phyloP scores from a whole-genome alignment of 2,329 filamentous ascomycete genomes.

The Botrytis hyacinthi region DNA sequence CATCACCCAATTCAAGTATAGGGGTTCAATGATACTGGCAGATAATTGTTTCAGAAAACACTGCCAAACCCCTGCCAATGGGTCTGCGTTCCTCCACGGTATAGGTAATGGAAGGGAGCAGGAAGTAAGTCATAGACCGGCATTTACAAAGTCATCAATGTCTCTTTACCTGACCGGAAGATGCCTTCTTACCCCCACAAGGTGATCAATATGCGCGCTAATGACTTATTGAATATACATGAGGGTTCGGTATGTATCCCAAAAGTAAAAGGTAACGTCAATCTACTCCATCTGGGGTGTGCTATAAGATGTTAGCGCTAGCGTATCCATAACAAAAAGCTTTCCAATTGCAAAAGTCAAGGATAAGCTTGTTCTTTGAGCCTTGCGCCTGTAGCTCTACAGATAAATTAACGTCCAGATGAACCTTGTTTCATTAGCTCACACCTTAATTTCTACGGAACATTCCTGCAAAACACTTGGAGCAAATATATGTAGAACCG shows the following conservation, averaged over 20 bases:
- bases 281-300: background rate
- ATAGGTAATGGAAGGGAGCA: background rate
- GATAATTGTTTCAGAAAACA: slow-evolving; percentile 4
- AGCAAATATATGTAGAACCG: background rate
- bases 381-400: background rate
- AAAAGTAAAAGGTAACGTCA: background rate
- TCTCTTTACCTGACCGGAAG: background rate
- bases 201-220: background rate
- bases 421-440: slow-evolving; percentile 2
- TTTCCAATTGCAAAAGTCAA: background rate
- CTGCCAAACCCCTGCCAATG: background rate
- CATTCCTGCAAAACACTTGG: background rate
- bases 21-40: background rate
- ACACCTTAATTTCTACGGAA: background rate
- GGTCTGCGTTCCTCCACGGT: background rate
- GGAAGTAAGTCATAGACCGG: background rate
- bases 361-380: slow-evolving; percentile 1
- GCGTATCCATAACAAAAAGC: background rate
- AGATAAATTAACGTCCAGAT: background rate
- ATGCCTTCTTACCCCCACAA: background rate
- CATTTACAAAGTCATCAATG: background rate
- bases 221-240: background rate
- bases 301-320: background rate
- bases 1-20: background rate
- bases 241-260: background rate